Evolutionary conservation across 352 stramenopile genomes (phyloP).

Genomic region (Hyaloperonospora brassicae): DNA sequence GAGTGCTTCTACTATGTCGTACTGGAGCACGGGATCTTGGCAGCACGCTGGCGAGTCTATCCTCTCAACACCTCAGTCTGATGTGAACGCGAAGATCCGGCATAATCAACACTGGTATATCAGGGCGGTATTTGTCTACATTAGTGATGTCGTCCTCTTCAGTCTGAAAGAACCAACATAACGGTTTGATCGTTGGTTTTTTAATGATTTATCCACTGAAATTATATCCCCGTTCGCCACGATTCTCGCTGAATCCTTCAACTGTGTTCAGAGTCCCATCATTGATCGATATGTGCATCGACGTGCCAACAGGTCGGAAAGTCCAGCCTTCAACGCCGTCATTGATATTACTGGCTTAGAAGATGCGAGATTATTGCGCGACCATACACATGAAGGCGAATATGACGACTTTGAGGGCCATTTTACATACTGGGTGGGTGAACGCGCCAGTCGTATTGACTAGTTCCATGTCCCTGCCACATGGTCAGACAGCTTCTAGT

Average conservation of each 20-base stretch:
- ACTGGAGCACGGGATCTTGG: too few relatives aligned
- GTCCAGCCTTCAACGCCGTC: neutral
- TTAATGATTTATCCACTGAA: neutral
- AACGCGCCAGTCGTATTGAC: neutral
- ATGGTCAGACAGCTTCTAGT: neutral
- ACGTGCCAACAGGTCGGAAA: neutral
- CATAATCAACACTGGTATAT: too few relatives aligned
- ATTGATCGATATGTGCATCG: neutral
- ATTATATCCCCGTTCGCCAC: too few relatives aligned
- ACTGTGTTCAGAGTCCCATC: constrained; percentile 1
- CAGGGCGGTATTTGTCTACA: too few relatives aligned
- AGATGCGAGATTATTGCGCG: neutral
- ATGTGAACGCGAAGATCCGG: too few relatives aligned
- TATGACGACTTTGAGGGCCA: neutral
- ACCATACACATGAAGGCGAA: neutral
- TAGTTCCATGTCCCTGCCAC: neutral
- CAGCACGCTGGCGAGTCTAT: too few relatives aligned
- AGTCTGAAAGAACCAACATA: neutral
- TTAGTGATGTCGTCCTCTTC: too few relatives aligned
- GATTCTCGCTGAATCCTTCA: neutral
- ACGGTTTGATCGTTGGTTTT: neutral
- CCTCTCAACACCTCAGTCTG: too few relatives aligned
- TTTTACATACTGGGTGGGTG: neutral
- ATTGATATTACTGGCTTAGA: too few relatives aligned
- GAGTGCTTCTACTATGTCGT: too few relatives aligned